Evolutionary conservation across 2,329 filamentous ascomycete species (phyloP), one percentile per base, ranked within the genome.

Genomic region (Didymella sp.): DNA sequence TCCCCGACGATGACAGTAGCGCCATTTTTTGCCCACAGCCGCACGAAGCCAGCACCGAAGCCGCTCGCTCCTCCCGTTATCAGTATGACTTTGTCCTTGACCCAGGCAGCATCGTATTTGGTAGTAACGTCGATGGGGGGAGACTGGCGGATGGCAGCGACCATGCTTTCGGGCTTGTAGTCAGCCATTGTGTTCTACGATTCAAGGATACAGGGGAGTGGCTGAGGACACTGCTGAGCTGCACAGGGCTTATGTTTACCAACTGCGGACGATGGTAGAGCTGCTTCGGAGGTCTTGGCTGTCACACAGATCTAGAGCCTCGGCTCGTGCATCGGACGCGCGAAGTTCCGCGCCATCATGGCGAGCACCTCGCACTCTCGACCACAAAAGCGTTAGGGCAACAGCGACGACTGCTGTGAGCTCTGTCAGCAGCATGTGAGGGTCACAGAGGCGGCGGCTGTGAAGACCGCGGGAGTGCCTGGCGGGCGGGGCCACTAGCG

Each of bases 1-100:
- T 90, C 88, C 38, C 86, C 87, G 35, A 90, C 79, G 61, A 89
- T 79, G 43, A 90, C 76, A 61, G 84, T 82, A 1, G 87, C 86
- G 19, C 77, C 76, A 27, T 70, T 58, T 17, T 66, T 62, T 2
- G 73, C 75, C 77, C 77, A 78, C 35, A 71, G 56, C 19, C 66
- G 59, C 12, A 74, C 75, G 52, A 78, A 78, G 19, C 61, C 75
- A 19, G 74, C 76, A 3, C 76, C 75, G 48, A 77, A 77, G 22
- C 75, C 76, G 44, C 71, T 73, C 9, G 76, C 74, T 35, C 76
- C 76, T 40, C 76, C 76, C 1, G 76, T 78, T 41, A 78, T 72
- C 19, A 77, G 56, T 27, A 77, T 73, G 30, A 71, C 72, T 50
- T 76, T 76, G 60, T 61, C 73, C 43, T 72, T 71, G 48, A 77